Evolutionary conservation across 768 basidiomycete genomes (phyloP).

Genomic region (Sutorius australiensis): DNA sequence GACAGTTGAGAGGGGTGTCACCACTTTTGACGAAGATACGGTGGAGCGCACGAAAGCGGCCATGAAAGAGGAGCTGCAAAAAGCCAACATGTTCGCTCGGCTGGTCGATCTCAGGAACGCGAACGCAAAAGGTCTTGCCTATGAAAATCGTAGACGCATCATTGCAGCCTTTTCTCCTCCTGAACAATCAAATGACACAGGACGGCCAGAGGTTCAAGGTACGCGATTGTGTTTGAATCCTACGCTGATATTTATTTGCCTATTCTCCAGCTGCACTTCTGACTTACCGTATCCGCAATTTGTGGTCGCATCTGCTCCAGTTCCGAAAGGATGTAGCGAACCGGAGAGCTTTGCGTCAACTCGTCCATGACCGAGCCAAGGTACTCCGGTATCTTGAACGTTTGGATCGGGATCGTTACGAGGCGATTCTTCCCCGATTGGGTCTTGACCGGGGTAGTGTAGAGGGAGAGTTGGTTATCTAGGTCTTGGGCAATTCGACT

Average conservation of each 20-base stretch:
- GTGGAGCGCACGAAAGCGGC: conserved; percentile 24
- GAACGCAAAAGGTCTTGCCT: conserved; percentile 80
- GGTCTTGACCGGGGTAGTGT: conserved; percentile 78
- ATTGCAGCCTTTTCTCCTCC: conserved; percentile 73
- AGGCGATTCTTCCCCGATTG: conserved; percentile 62
- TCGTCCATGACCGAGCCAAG: conserved; percentile 82
- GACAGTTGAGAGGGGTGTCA: conserved; percentile 34
- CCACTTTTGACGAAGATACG: conserved; percentile 16
- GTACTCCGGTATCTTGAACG: conserved; percentile 75
- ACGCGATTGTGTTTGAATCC: conserved; percentile 1
- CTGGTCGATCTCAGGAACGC: conserved; percentile 85
- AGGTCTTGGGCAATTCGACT: conserved; percentile 11
- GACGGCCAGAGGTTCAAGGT: conserved; percentile 91
- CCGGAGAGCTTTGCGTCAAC: conserved; percentile 65
- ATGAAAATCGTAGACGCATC: conserved; percentile 80
- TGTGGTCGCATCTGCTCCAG: conserved; percentile 68
- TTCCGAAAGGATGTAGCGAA: conserved; percentile 76
- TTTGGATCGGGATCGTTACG: conserved; percentile 65
- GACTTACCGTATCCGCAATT: conserved; percentile 79
- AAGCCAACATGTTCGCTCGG: conserved; percentile 57
- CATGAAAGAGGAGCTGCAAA: conserved; percentile 37
- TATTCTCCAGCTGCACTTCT: conserved; percentile 67
- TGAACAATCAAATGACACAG: conserved; percentile 67
- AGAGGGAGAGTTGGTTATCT: conserved; percentile 86
- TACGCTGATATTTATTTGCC: background rate